Conservation (phyloP, 2,329 filamentous ascomycete species). For the Tothia fuscella region DNA sequence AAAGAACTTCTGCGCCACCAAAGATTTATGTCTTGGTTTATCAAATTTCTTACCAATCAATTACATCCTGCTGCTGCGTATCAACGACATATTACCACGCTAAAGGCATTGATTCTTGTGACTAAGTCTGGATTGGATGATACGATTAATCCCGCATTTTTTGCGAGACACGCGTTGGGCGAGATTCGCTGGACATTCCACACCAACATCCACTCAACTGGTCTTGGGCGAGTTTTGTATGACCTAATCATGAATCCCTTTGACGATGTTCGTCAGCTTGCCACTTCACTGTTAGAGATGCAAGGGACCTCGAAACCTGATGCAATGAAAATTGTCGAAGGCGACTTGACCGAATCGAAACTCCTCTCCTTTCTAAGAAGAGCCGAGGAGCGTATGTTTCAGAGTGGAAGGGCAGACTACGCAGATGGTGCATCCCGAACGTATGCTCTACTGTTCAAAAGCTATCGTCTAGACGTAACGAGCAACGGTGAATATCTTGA, state of each 20-base stretch:
- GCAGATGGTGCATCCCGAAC: conserved; percentile 79
- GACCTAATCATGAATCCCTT: conserved; percentile 83
- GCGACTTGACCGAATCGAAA: not conserved
- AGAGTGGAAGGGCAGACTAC: conserved; percentile 77
- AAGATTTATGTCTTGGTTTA: conserved; percentile 62
- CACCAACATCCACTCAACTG: conserved; percentile 30
- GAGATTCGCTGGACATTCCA: conserved; percentile 39
- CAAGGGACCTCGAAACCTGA: not conserved
- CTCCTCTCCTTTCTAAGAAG: conserved; percentile 15
- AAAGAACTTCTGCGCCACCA: conserved; percentile 37
- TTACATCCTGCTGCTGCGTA: conserved; percentile 75
- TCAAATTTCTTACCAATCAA: conserved; percentile 59
- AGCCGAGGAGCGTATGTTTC: conserved; percentile 45
- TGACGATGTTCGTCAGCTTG: conserved; percentile 65
- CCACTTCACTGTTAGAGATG: conserved; percentile 32
- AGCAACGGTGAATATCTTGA: not conserved
- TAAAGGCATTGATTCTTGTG: conserved; percentile 59
- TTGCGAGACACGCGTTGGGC: conserved; percentile 37
- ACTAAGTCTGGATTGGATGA: conserved; percentile 56
- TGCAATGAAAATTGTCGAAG: not conserved
- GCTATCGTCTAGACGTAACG: conserved; percentile 2
- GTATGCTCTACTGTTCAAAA: conserved; percentile 53
- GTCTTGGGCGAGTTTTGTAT: conserved; percentile 50
- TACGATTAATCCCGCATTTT: conserved; percentile 23
- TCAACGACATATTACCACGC: conserved; percentile 70